Percentiles rank a stretch among this genome's conserved stretches.
phyloP scores from a whole-genome alignment of 2,329 filamentous ascomycete species.

The Cryphonectria parasitica region DNA sequence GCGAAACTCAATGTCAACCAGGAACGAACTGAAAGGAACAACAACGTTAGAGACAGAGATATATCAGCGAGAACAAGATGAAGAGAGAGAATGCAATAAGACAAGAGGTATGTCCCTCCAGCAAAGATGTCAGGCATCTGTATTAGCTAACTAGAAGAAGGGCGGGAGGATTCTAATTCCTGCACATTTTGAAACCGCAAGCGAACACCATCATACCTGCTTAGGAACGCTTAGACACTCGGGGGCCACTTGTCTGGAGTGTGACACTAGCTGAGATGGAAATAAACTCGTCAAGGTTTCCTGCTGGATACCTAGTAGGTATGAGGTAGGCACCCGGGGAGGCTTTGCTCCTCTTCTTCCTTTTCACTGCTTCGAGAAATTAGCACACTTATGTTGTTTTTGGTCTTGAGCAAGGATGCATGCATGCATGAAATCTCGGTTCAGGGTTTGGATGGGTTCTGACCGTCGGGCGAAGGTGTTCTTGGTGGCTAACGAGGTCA shows the following conservation, averaged over 20 bases:
- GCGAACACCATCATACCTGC: not conserved
- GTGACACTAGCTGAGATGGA: not conserved
- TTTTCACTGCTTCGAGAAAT: not conserved
- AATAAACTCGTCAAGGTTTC: not conserved
- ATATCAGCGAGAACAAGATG: not conserved
- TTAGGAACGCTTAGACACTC: not conserved
- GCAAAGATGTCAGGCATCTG: not conserved
- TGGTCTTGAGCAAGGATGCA: not conserved
- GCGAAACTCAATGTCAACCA: not conserved
- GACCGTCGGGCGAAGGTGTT: not conserved
- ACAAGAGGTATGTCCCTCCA: not conserved
- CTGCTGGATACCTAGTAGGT: not conserved
- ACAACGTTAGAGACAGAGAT: not conserved
- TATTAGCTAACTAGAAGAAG: not conserved
- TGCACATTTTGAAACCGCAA: constrained; percentile 3
- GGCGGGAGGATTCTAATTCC: not conserved
- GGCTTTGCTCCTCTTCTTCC: not conserved
- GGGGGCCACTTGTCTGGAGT: not conserved
- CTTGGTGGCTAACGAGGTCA: not conserved
- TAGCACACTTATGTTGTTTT: not conserved
- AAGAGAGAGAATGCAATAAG: not conserved
- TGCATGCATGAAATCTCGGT: not conserved
- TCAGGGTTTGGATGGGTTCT: not conserved
- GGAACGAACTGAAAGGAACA: not conserved
- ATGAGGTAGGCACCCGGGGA: not conserved